Evolutionary conservation across 139 green algal species (phyloP).

Genomic region (Chlorella sorokiniana): DNA sequence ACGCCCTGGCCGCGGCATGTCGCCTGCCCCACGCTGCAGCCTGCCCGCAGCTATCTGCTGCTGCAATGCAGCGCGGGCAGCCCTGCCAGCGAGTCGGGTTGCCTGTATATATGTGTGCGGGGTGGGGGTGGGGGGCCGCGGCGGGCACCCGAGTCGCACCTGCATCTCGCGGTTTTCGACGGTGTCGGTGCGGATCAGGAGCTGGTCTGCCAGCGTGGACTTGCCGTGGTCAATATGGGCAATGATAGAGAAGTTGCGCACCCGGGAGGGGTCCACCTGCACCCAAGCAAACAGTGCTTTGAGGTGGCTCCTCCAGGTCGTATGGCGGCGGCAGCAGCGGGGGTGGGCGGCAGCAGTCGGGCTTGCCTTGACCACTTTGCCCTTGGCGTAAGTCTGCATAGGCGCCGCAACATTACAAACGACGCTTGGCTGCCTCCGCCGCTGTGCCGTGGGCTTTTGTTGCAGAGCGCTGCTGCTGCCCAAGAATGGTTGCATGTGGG

Average conservation of each 20-base stretch:
- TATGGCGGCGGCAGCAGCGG: background rate
- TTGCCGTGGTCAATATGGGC: constrained; percentile 84
- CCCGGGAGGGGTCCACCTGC: constrained; percentile 51
- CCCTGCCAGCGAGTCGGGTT: constrained; percentile 94
- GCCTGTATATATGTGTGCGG: constrained; percentile 18
- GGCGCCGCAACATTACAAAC: background rate
- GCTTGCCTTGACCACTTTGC: constrained; percentile 41
- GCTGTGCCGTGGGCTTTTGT: background rate
- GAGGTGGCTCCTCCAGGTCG: background rate
- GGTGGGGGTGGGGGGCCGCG: background rate
- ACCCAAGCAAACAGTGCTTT: background rate
- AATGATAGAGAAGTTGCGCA: constrained; percentile 81
- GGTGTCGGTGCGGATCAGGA: constrained; percentile 85
- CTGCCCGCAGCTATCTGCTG: too few species aligned
- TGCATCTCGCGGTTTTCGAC: constrained; percentile 82
- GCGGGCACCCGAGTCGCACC: too few species aligned
- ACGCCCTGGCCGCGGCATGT: too few species aligned
- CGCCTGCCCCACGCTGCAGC: background rate
- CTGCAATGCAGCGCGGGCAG: background rate
- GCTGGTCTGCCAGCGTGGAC: constrained; percentile 81
- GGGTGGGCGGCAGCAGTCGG: background rate
- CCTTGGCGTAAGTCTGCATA: constrained; percentile 4
- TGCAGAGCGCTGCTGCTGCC: background rate
- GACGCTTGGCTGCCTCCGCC: background rate
- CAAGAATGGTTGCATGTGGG: background rate